Evolutionary conservation across 1,139 yeast species (phyloP), one percentile per base, ranked within the genome.

Genomic region (Trichomonascaceae sp.): DNA sequence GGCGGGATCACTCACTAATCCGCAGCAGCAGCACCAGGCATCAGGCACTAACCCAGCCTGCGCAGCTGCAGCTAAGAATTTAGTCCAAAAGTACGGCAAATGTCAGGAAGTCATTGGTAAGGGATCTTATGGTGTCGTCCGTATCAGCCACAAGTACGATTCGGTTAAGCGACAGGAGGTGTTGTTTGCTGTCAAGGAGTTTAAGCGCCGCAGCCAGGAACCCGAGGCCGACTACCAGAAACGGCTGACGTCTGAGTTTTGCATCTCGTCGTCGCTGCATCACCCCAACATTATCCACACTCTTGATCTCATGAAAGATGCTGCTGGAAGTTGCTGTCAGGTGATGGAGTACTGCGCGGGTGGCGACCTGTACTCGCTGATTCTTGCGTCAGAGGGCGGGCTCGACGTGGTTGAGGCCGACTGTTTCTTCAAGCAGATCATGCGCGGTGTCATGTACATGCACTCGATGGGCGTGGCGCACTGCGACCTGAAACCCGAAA

Each of bases 401-500:
- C 63, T 89, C 38, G 93, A 82, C 48, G 76, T 74, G 41, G 69
- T 74, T 13, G 97, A 89, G 56, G 94, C 97, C 4, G 96, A 89
- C 56, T 89, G 97, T 57, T 85, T 82, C 52, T 85, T 89, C 64
- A 87, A 87, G 54, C 97, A 89, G 54, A 64, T 89, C 35, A 72
- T 89, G 37, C 65, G 87, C 37, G 98, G 96, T 25, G 94, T 89
- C 27, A 80, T 76, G 37, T 89, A 85, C 60, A 84, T 89, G 93
- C 98, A 89, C 59, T 82, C 81, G 32, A 81, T 85, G 93, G 97
- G 97, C 27, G 95, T 89, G 31, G 79, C 93, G 22, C 98, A 89
- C 57, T 70, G 97, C 40, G 98, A 89, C 54, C 65, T 89, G 46
- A 89, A 89, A 59, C 98, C 98, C 0, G 98, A 89, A 52, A 89